A percentile compares a stretch with the other conserved stretches of the same genome.
Conservation (phyloP, 805 yeast species). For the Lipomyces spencermartinsiae region DNA sequence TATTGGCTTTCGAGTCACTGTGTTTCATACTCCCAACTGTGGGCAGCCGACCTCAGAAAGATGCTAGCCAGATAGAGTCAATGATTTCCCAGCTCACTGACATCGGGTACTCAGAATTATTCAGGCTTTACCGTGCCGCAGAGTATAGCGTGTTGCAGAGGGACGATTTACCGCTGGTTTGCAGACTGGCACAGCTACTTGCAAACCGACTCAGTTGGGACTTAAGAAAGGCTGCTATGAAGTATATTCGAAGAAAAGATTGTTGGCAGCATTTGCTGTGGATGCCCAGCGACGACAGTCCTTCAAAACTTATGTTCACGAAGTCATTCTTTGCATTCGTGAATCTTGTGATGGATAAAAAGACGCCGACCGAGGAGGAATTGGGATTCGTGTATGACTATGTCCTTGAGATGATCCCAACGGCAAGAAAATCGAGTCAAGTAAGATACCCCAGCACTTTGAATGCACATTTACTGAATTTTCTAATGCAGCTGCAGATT, state of each 20-base stretch:
- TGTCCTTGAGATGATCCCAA: neutral
- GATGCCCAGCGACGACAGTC: neutral
- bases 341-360: neutral
- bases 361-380: neutral
- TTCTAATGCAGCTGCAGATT: neutral
- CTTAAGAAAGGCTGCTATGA: neutral
- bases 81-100: neutral
- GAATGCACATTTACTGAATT: neutral
- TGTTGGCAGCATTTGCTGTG: constrained; percentile 10
- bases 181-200: neutral
- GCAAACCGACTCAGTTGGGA: neutral
- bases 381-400: neutral
- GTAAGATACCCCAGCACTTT: neutral
- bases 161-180: neutral
- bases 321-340: neutral
- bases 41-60: neutral
- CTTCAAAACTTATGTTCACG: neutral
- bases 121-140: neutral
- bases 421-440: neutral
- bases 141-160: neutral
- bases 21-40: neutral
- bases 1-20: neutral
- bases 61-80: neutral
- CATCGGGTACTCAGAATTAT: neutral
- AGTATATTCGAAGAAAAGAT: constrained; percentile 2